phyloP scores from a whole-genome alignment of 2,329 filamentous ascomycete genomes.

The Chaetomium sp. region DNA sequence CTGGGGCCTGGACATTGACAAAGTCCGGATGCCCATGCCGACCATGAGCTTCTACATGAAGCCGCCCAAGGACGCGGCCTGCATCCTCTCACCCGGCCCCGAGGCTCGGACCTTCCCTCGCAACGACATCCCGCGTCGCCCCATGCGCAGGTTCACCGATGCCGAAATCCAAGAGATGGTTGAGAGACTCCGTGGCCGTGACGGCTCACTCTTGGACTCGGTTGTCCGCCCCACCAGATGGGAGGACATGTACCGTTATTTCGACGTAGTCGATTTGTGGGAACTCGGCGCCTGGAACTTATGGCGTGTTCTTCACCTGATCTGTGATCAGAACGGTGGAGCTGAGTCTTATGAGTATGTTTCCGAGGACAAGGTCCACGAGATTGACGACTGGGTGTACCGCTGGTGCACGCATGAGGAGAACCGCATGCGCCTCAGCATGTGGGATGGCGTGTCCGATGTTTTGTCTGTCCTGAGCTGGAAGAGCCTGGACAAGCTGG shows the following conservation, averaged over 20 bases:
- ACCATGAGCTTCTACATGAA: constrained; percentile 33
- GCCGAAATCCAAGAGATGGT: constrained; percentile 15
- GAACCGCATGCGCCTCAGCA: constrained; percentile 29
- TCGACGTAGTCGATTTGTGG: constrained; percentile 43
- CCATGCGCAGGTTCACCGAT: constrained; percentile 4
- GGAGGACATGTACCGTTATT: constrained; percentile 41
- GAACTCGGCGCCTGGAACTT: constrained; percentile 42
- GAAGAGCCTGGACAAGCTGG: constrained; percentile 1
- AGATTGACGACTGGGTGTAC: constrained; percentile 31
- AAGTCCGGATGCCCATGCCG: constrained; percentile 1
- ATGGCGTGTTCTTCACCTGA: constrained; percentile 33
- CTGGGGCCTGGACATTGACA: neutral
- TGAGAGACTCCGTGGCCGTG: neutral
- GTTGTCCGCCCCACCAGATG: constrained; percentile 29
- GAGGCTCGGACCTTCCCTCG: constrained; percentile 1
- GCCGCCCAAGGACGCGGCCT: constrained; percentile 25
- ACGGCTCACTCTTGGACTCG: neutral
- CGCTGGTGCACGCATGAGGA: constrained; percentile 28
- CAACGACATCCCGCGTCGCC: neutral
- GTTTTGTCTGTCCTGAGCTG: constrained; percentile 7
- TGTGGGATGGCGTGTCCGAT: constrained; percentile 25
- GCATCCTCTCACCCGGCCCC: constrained; percentile 14
- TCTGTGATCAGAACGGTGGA: constrained; percentile 15
- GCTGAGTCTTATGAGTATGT: neutral
- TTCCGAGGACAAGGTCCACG: neutral